phyloP scores from a whole-genome alignment of 2,329 filamentous ascomycete species.

The Meredithiella fracta region DNA sequence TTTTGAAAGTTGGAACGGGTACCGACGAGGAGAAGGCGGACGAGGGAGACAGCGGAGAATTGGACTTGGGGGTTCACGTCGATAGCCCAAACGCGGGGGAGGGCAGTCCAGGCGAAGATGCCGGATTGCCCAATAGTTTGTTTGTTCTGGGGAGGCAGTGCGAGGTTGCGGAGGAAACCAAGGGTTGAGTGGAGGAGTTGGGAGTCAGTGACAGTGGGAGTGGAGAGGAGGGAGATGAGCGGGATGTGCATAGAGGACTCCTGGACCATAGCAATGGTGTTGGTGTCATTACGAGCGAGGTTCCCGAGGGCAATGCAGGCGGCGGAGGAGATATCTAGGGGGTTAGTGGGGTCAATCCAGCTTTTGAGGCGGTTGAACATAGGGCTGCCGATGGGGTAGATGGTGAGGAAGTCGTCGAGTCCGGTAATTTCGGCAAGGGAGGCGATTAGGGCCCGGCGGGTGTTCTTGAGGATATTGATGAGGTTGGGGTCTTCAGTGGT shows the following conservation, averaged over 20 bases:
- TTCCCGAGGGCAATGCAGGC: constrained; percentile 47
- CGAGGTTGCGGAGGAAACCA: constrained; percentile 48
- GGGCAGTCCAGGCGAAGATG: constrained; percentile 28
- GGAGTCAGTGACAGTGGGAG: constrained; percentile 25
- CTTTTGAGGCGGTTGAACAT: constrained; percentile 27
- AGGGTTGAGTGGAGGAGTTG: constrained; percentile 41
- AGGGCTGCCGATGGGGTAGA: constrained; percentile 27
- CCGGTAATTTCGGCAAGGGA: constrained; percentile 37
- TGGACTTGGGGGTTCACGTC: constrained; percentile 41
- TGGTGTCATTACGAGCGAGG: constrained; percentile 40
- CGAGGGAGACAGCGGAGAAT: constrained; percentile 41
- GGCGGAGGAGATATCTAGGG: constrained; percentile 34
- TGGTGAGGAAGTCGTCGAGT: constrained; percentile 28
- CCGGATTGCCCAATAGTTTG: constrained; percentile 27
- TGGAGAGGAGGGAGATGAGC: constrained; percentile 29
- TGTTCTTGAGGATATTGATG: constrained; percentile 27
- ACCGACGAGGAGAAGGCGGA: constrained; percentile 37
- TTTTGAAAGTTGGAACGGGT: constrained; percentile 35
- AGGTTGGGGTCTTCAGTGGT: constrained; percentile 29
- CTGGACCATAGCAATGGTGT: constrained; percentile 34
- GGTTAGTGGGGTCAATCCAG: constrained; percentile 28
- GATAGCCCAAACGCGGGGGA: constrained; percentile 38
- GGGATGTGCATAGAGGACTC: constrained; percentile 26
- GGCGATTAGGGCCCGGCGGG: constrained; percentile 18
- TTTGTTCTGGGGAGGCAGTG: constrained; percentile 41